These are phyloP conservation scores for Pelargonium fulgidum DNA, from an alignment of 441 rosid species.

Conservation along the genomic window DNA sequence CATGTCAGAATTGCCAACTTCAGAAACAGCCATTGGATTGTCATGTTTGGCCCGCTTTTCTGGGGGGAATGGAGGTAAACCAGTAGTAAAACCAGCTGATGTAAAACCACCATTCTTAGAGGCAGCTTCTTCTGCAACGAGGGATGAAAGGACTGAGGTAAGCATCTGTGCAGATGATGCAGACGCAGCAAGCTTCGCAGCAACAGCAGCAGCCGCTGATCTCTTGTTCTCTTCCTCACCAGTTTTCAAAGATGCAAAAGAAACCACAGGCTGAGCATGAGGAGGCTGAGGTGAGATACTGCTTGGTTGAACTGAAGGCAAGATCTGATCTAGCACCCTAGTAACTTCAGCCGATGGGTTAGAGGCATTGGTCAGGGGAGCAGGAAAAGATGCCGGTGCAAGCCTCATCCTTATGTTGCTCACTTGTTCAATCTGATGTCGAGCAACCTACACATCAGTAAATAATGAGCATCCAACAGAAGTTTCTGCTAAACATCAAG, in stretches of 20 bases:
- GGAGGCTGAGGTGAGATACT: conserved; percentile 15
- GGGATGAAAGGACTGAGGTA: conserved; percentile 46
- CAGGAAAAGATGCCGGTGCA: conserved; percentile 17
- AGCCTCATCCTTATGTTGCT: conserved; percentile 41
- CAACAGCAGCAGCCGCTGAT: conserved; percentile 46
- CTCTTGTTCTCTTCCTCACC: conserved; percentile 57
- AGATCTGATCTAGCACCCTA: conserved; percentile 28
- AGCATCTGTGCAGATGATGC: conserved; percentile 49
- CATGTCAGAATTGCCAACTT: conserved; percentile 34
- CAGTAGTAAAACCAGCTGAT: conserved; percentile 26
- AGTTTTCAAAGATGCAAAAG: conserved; percentile 41
- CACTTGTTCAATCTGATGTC: conserved; percentile 38
- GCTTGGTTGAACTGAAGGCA: conserved; percentile 29
- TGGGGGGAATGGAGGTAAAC: conserved; percentile 40
- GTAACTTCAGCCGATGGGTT: conserved; percentile 27
- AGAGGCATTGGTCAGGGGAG: background rate
- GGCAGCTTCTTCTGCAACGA: conserved; percentile 60
- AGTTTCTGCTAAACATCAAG: background rate
- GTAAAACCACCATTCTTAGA: conserved; percentile 28
- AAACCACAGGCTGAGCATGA: conserved; percentile 31
- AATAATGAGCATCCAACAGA: background rate
- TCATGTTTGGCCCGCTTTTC: conserved; percentile 61
- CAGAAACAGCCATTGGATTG: conserved; percentile 32
- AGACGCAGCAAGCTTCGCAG: conserved; percentile 40
- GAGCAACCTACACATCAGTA: conserved; percentile 41